Base-by-base conservation (phyloP, 176 grass and related monocot species). In the Cenchrus fungigraminus region DNA sequence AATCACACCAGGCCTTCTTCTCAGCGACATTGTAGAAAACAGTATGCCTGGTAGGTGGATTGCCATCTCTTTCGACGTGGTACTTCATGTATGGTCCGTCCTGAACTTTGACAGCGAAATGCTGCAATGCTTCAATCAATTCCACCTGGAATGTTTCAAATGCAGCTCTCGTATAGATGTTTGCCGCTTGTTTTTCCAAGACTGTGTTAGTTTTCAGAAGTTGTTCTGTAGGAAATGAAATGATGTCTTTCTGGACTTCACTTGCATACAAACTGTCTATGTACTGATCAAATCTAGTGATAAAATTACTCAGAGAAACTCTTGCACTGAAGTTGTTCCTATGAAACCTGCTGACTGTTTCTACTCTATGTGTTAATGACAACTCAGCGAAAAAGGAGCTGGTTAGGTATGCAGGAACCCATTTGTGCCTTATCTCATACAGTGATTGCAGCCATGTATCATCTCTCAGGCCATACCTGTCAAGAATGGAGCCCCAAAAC, bases 1-100 rank as follows among this genome's bases (percentile, higher is more conserved):
- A 98, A 80, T 84, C 89, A 65, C 96, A 98, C 88, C 91, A 95
- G 47, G 87, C 89, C 80, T 94, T 98, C 78, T 95, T 94, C 79
- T 98, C 96, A 12, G 73, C 77, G 49, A 56, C 50, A 62, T 79
- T 90, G 42, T 94, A 94, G 71, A 83, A 77, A 71, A 98, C 96
- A 6, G 81, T 89, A 31, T 94, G 86, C 74, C 83, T 87, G 47
- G 84, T 92, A 84, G 63, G 80, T 68, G 83, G 79, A 89, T 92
- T 81, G 8, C 84, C 81, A 8, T 65, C 58, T 77, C 69, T 89
- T 55, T 90, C 93, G 4, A 98, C 91, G 60, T 83, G 95, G 82
- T 90, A 98, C 67, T 98, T 98, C 74, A 71, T 69, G 43, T 94
- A 90, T 63, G 91, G 74, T 45, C 87, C 89, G 2, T 98, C 96